phyloP scores from a whole-genome alignment of 1,139 yeast genomes.

The Lodderomyces theae region DNA sequence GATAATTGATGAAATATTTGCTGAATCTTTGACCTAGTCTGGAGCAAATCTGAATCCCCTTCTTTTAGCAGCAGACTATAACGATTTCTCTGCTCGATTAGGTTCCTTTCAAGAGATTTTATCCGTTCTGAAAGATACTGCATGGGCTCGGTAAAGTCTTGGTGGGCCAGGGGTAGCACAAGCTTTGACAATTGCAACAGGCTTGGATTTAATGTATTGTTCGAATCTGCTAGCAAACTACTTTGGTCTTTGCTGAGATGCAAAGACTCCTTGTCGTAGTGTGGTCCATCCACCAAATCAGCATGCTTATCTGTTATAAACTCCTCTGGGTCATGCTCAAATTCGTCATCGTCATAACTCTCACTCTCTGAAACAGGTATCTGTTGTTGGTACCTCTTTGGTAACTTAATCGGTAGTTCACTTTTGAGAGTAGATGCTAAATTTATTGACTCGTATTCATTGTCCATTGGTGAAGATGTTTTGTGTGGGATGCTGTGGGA shows the following conservation, averaged over 20 bases:
- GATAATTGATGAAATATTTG: conserved; percentile 35
- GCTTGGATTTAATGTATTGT: background rate
- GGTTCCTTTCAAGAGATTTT: conserved; percentile 7
- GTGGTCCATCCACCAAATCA: background rate
- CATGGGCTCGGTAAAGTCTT: conserved; percentile 10
- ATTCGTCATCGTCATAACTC: conserved; percentile 14
- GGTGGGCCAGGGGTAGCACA: background rate
- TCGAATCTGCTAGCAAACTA: background rate
- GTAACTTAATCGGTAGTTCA: conserved; percentile 3
- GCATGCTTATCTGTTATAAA: conserved; percentile 13
- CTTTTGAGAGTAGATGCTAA: conserved; percentile 14
- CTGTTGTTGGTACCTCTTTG: conserved; percentile 10
- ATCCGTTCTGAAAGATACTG: conserved; percentile 15
- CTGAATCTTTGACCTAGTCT: conserved; percentile 26
- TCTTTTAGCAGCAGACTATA: conserved; percentile 18
- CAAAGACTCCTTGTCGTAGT: background rate
- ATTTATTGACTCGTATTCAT: conserved; percentile 16
- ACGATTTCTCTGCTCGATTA: conserved; percentile 9
- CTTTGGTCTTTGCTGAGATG: background rate
- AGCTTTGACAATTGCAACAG: background rate
- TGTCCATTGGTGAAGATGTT: conserved; percentile 4
- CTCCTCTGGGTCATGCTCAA: conserved; percentile 23
- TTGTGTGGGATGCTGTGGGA: too few species aligned
- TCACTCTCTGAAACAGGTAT: conserved; percentile 13
- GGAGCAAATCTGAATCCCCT: conserved; percentile 34